Conservation (phyloP, 2,329 filamentous ascomycete species). For the Triangularia setosa region DNA sequence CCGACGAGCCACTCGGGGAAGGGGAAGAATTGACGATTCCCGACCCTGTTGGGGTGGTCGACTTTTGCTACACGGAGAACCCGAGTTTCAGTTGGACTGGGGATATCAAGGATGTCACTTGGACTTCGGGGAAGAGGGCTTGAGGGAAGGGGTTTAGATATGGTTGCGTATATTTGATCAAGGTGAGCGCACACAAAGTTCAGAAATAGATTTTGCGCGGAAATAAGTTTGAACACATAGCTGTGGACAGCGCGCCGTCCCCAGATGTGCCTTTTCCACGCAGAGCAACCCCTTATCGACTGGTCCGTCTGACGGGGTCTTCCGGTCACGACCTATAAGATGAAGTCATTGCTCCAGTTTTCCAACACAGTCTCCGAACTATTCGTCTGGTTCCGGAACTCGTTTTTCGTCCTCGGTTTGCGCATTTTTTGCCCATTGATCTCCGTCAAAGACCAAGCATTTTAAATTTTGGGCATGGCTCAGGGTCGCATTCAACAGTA, state of each 20-base stretch:
- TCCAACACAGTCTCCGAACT: not conserved
- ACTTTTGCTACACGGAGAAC: not conserved
- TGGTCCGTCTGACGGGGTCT: no score
- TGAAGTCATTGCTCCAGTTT: not conserved
- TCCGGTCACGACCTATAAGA: no score
- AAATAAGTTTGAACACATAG: no score
- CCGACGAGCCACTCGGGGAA: not conserved
- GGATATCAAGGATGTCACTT: not conserved
- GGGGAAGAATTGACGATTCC: not conserved
- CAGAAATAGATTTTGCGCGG: not conserved
- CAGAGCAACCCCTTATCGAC: no score
- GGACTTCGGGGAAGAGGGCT: not conserved
- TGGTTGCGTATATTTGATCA: not conserved
- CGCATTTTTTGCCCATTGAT: not conserved
- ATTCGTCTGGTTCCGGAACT: not conserved
- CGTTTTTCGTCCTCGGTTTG: not conserved
- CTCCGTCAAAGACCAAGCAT: not conserved
- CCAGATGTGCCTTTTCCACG: no score
- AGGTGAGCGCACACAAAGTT: not conserved
- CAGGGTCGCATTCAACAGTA: not conserved
- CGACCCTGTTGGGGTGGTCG: not conserved
- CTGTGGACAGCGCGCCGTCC: no score
- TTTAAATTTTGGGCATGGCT: not conserved
- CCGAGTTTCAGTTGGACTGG: not conserved
- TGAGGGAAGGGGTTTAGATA: not conserved